Evolutionary conservation across 202 grass and related monocot genomes (phyloP).

Genomic region (Dendrocalamus latiflorus): DNA sequence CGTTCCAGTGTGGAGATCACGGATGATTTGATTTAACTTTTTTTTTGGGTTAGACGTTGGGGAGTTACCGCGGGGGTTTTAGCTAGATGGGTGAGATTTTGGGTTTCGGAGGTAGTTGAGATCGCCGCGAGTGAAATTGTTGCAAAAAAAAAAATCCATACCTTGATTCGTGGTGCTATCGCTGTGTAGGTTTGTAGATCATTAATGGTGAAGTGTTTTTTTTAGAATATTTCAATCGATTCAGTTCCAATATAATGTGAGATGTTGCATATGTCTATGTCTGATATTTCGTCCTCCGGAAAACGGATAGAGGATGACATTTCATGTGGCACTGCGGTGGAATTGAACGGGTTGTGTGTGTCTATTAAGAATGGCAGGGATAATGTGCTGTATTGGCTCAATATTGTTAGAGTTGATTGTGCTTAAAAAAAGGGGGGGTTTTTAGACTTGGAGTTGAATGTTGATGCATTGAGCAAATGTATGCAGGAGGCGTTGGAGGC

Average conservation of each 20-base stretch:
- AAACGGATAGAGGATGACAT: no score
- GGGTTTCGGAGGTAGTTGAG: neutral
- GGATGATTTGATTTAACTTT: neutral
- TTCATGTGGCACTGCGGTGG: neutral
- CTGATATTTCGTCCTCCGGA: neutral
- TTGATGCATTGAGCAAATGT: neutral
- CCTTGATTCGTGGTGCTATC: neutral
- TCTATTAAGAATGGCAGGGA: neutral
- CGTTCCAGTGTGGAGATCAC: neutral
- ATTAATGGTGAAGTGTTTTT: neutral
- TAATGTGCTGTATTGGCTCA: neutral
- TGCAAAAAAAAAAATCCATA: neutral
- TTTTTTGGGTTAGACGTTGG: neutral
- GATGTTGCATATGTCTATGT: neutral
- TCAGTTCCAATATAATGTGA: neutral
- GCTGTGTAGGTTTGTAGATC: neutral
- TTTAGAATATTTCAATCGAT: neutral
- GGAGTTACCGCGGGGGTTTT: neutral
- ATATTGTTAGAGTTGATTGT: neutral
- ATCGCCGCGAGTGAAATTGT: neutral
- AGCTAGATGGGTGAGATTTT: neutral
- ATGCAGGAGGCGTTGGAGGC: conserved; percentile 79
- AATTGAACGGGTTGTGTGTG: neutral
- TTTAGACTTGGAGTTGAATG: neutral
- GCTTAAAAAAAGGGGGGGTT: neutral